phyloP scores from a whole-genome alignment of 2,329 filamentous ascomycete species.

The Trichophyton verrucosum region DNA sequence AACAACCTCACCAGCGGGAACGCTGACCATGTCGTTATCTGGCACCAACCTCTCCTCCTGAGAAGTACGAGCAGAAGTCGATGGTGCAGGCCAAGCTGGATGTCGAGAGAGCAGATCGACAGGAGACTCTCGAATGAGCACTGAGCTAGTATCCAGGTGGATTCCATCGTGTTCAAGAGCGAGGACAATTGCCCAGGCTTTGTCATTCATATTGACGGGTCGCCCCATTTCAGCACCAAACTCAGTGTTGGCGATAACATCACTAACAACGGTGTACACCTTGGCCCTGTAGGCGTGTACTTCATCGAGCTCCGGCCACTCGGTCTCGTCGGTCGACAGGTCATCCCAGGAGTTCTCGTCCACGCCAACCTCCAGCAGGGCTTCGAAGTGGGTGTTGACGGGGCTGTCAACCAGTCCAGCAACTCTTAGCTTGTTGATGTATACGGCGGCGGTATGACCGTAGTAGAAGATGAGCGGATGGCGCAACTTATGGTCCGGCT shows the following conservation, averaged over 20 bases:
- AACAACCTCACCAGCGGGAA: not conserved
- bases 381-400: not conserved
- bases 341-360: not conserved
- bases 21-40: not conserved
- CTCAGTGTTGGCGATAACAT: not conserved
- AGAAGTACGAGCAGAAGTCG: not conserved
- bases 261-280: not conserved
- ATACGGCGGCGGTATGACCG: not conserved
- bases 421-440: not conserved
- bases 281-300: not conserved
- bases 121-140: not conserved
- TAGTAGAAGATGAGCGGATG: conserved; percentile 1
- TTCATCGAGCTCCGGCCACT: not conserved
- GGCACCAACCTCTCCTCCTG: not conserved
- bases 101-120: not conserved
- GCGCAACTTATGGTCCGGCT: not conserved
- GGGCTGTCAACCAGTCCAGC: not conserved
- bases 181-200: not conserved
- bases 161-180: conserved; percentile 1
- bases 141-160: conserved; percentile 1
- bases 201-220: not conserved
- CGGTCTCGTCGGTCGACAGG: not conserved
- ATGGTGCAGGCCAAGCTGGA: not conserved
- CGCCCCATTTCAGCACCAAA: not conserved
- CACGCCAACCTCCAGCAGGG: not conserved